phyloP scores from a whole-genome alignment of 1,284 basidiomycete genomes.

The Puccinia polysora region DNA sequence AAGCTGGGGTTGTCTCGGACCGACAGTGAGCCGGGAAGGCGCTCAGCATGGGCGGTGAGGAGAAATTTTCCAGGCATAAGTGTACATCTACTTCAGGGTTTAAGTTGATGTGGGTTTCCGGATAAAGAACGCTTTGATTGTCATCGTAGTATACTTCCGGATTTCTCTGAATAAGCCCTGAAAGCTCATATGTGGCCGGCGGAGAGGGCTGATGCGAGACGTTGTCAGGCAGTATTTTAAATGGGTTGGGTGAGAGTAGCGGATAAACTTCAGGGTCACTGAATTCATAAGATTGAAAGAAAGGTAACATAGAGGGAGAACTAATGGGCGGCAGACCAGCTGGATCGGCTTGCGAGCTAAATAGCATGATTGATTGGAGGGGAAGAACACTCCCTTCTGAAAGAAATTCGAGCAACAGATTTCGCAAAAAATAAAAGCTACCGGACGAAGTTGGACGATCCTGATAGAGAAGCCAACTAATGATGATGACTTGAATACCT shows the following conservation, averaged over 20 bases:
- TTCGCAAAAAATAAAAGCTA: not conserved
- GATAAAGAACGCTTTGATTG: not conserved
- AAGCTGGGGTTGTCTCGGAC: not conserved
- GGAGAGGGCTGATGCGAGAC: not conserved
- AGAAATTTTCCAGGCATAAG: not conserved
- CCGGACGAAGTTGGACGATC: not conserved
- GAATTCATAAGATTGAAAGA: not conserved
- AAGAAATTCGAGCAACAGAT: not conserved
- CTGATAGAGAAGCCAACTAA: not conserved
- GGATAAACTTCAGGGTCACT: constrained; percentile 1
- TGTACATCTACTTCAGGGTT: not conserved
- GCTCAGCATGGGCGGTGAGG: not conserved
- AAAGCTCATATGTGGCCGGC: not conserved
- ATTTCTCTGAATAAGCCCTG: not conserved
- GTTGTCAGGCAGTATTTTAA: not conserved
- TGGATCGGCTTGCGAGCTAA: constrained; percentile 19
- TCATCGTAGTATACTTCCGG: not conserved
- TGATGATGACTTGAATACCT: not conserved
- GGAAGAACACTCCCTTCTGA: too few relatives aligned
- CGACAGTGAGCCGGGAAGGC: not conserved
- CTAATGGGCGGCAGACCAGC: constrained; percentile 23
- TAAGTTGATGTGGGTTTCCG: not conserved
- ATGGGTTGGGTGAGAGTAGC: not conserved
- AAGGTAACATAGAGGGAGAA: not conserved
- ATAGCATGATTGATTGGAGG: not conserved